phyloP scores from a whole-genome alignment of 2,329 filamentous ascomycete species.

The Diaporthe velutina region DNA sequence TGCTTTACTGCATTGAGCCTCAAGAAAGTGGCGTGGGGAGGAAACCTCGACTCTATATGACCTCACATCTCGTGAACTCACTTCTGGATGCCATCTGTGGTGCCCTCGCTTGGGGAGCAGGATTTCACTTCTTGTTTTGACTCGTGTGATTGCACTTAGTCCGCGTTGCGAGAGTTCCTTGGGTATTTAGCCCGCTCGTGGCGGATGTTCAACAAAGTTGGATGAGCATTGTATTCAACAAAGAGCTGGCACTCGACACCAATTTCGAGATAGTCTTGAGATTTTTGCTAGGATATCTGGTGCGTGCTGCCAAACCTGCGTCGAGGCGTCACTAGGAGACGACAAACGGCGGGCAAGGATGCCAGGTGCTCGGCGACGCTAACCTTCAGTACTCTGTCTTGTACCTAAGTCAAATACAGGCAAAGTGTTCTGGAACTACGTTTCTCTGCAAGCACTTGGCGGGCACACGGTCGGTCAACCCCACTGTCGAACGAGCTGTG shows the following conservation, averaged over 20 bases:
- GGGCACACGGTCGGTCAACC: background rate
- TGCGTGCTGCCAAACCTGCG: background rate
- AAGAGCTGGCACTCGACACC: background rate
- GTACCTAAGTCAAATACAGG: background rate
- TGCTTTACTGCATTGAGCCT: background rate
- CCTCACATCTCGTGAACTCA: too few species aligned
- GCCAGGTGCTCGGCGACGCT: background rate
- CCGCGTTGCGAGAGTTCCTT: background rate
- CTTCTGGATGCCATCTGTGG: background rate
- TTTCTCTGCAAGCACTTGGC: background rate
- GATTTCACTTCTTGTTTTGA: background rate
- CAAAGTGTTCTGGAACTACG: too few species aligned
- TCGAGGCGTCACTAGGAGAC: background rate
- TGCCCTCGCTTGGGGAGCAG: background rate
- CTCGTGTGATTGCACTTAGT: too few species aligned
- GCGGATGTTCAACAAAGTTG: background rate
- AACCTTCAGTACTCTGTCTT: background rate
- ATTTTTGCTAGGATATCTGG: background rate
- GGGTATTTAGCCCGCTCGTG: too few species aligned
- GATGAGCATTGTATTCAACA: background rate
- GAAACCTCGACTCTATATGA: background rate
- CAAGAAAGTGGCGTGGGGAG: too few species aligned
- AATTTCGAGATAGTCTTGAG: background rate
- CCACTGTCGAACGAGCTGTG: conserved; percentile 18
- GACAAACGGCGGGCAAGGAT: too few species aligned